Evolutionary conservation across 116 monocot species (phyloP), one percentile per base, ranked within the genome.

Genomic region (Dioscorea cayenensis): DNA sequence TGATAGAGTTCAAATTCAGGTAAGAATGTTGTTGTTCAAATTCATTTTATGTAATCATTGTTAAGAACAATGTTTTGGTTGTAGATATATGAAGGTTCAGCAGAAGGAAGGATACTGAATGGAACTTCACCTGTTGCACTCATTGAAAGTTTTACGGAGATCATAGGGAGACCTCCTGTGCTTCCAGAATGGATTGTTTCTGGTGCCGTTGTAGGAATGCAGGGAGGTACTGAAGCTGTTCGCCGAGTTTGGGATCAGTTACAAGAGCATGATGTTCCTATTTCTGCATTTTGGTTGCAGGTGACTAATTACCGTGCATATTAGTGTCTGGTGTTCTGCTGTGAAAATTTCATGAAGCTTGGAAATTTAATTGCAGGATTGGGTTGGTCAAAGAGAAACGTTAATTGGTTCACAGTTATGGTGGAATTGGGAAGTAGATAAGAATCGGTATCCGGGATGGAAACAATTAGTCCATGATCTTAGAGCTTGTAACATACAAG

Each of bases 361-460:
- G 6, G 2, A 12, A 22, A 49, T 66, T 61, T 28, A 22, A 36
- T 63, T 78, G 60, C 75, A 92, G 92, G 92, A 92, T 62, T 92
- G 92, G 92, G 89, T 92, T 28, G 92, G 92, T 14, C 83, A 87
- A 75, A 92, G 92, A 71, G 68, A 92, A 75, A 92, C 92, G n/a
- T 58, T 89, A 14, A 82, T 92, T 65, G 89, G 92, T 14, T 92
- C 89, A 19, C 92, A 89, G 68, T 78, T 92, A 0, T 92, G 92
- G 89, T 92, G 92, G 92, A 92, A 92, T 63, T 92, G 92, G 92
- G 92, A 89, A 68, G 79, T 92, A 19, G 92, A 92, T 63, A 70
- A 36, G 14, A 55, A 14, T 13, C 79, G 76, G 35, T 92, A 92
- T 66, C 43, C 68, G n/a, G 79, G 86, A 27, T 92, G 92, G 92